Percentiles rank a stretch among this genome's conserved stretches.
Conservation (phyloP, 2,329 filamentous ascomycete genomes). For the Venturia pyrina region DNA sequence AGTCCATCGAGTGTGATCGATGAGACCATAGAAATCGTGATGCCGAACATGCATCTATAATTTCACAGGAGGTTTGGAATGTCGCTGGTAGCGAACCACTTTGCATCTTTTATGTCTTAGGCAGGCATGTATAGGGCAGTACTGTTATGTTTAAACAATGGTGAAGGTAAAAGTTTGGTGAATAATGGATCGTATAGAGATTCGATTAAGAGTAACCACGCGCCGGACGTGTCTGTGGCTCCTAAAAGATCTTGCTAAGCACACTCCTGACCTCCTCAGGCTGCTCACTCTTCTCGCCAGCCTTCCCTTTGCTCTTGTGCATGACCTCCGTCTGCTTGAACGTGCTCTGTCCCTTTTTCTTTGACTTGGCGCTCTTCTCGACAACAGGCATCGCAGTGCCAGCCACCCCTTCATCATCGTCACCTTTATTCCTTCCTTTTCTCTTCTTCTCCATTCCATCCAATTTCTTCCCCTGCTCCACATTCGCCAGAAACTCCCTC, state of each 20-base stretch:
- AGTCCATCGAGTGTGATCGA: no score
- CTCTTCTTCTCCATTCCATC: constrained; percentile 53
- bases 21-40: no score
- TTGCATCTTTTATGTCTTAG: no score
- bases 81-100: no score
- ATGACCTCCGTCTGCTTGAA: constrained; percentile 59
- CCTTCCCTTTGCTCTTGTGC: constrained; percentile 33
- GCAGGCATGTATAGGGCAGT: no score
- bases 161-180: no score
- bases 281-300: constrained; percentile 16
- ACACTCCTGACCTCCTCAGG: constrained; percentile 21
- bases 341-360: constrained; percentile 31
- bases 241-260: constrained; percentile 27
- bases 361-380: constrained; percentile 15
- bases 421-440: constrained; percentile 43
- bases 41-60: no score
- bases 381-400: constrained; percentile 21
- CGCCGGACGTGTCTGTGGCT: not conserved
- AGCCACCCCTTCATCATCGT: constrained; percentile 34
- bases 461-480: constrained; percentile 71
- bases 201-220: no score
- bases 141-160: no score
- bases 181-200: no score
- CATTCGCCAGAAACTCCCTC: constrained; percentile 67
- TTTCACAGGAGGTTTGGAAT: no score